Evolutionary conservation across 2,329 filamentous ascomycete species (phyloP), one percentile per base, ranked within the genome.

Genomic region (Penicillium frequentans): DNA sequence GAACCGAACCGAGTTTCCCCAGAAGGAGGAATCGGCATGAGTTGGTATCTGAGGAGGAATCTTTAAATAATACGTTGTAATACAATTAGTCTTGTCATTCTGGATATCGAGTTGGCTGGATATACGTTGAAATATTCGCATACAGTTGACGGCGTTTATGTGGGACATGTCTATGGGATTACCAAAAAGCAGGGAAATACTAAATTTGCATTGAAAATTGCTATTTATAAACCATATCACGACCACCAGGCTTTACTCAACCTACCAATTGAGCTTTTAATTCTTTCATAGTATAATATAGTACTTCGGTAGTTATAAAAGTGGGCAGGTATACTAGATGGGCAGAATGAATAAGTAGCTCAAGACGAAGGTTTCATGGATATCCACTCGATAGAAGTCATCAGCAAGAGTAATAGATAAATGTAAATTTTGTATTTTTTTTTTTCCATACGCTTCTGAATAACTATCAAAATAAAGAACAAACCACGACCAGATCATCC

Each of bases 1-100:
- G 72, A 82, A 78, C 63, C 72, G 73, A 43, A 71, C 70, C 47
- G 56, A 61, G 24, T 64, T 63, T 48, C 61, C 64, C 46, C 49
- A 52, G 37, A 56, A 49, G 31, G 56, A 35, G 26, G 49, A 55
- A 31, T 50, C 48, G 21, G 48, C 52, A 43, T 49, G 23, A 48
- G 11, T 37, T 26, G 24, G 21, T 26, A 23, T 13, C 11, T 23
- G 39, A 39, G 9, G 21, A n/a, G 48, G 48, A 19, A 19, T 50
- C 35, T 49, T 19, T 23, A 23, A 37, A 35, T 49, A 49, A 35
- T 35, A 35, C 19, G 27, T 16, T 37, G 13, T 24, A 49, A 45
- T 52, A 24, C 11, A 33, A 33, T 45, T 24, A 19, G n/a, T 26
- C 26, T 8, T 35, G n/a, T 47, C 26, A 27, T 29, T 47, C 26